Base-by-base conservation (phyloP, 2,329 filamentous ascomycete genomes). In the Ophiostoma sp. region DNA sequence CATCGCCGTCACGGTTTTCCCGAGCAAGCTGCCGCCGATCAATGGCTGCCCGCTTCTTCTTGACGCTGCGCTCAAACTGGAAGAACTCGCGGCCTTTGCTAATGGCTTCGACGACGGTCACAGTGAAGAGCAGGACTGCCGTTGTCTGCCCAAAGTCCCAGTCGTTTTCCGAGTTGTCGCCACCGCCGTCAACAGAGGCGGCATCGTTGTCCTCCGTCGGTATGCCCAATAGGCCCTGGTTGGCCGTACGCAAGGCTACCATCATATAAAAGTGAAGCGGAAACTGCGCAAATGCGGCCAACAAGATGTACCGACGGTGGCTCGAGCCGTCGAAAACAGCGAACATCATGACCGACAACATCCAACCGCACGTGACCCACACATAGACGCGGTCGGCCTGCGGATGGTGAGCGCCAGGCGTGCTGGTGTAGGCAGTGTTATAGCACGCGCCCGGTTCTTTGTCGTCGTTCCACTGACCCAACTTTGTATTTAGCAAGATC, bases 231-330 rank as follows among this genome's bases (percentile, higher is more conserved):
- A 76, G 75, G n/a, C 75, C 75, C 45, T 78, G 75, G 74, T 80
- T 81, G 15, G 78, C 79, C 33, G 77, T 72, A 17, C 80, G 77
- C 66, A 81, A 74, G 11, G 78, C 78, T 64, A 81, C 75, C 42
- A 79, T 77, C 76, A 80, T 79, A 75, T 81, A 81, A 4, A 81
- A 74, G 64, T 81, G 80, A 19, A 81, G 70, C 9, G 78, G 79
- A 74, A 80, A 80, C 72, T 81, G 79, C 39, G 80, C 45, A 22
- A 78, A 75, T 0, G 78, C 77, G 4, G 78, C 72, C 3, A 78
- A 8, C 31, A 81, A 75, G 42, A 81, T 78, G 19, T 72, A 74
- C 55, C 74, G 72, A 3, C 75, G 72, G n/a, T 74, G 72, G 2
- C 71, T 72, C 22, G 74, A 74, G 19, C 75, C 75, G 3, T 73